Evolutionary conservation across 805 yeast species (phyloP).

Genomic region (Yarrowia porcina): DNA sequence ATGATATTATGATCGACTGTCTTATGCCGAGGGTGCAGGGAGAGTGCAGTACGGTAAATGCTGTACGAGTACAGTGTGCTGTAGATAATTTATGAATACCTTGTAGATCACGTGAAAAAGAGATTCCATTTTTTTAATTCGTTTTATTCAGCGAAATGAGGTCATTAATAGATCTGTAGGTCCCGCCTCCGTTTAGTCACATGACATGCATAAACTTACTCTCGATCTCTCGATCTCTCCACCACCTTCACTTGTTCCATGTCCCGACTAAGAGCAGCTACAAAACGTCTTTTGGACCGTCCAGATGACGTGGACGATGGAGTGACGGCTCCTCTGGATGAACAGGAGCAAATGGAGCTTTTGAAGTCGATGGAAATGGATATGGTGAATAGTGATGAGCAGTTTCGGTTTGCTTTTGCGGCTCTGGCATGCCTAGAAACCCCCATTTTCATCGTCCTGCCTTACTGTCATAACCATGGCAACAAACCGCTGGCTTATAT

Average conservation of each 20-base stretch:
- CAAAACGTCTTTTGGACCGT: conserved; percentile 27
- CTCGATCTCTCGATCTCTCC: neutral
- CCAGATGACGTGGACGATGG: conserved; percentile 28
- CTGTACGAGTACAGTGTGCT: too few species aligned
- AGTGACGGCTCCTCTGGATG: conserved; percentile 27
- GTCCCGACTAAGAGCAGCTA: conserved; percentile 32
- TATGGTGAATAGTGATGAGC: conserved; percentile 31
- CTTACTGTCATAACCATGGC: conserved; percentile 32
- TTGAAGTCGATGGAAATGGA: conserved; percentile 32
- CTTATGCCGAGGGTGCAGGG: too few species aligned
- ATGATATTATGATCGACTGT: too few species aligned
- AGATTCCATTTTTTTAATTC: too few species aligned
- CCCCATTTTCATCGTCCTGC: conserved; percentile 35
- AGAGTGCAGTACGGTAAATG: too few species aligned
- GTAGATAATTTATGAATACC: too few species aligned
- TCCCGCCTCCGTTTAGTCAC: too few species aligned
- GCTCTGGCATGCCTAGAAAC: conserved; percentile 36
- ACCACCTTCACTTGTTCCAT: conserved; percentile 12
- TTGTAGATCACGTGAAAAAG: too few species aligned
- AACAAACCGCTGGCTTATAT: conserved; percentile 34
- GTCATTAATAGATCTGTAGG: too few species aligned
- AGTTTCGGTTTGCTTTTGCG: conserved; percentile 33
- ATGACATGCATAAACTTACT: neutral
- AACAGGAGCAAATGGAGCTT: conserved; percentile 36
- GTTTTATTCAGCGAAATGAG: too few species aligned